A percentile compares a stretch with the other conserved stretches of the same genome.
Evolutionary conservation across 1,284 basidiomycete genomes (phyloP).

Genomic region (Ustilago trichophora): DNA sequence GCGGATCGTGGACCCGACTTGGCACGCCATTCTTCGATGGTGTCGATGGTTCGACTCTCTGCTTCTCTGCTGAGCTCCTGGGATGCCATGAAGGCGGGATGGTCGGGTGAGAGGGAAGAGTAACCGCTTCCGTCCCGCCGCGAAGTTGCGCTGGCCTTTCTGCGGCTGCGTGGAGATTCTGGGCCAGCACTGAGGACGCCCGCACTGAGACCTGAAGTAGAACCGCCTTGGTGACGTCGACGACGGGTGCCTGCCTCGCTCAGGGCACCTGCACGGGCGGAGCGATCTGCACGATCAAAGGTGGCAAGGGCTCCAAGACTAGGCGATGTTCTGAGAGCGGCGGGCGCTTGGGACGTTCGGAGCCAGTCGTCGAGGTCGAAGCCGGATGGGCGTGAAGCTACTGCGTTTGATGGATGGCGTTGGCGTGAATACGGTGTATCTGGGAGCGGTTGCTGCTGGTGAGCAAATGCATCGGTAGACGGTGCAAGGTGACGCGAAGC

Average conservation of each 20-base stretch:
- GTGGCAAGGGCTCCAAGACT: conserved; percentile 37
- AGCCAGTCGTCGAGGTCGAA: conserved; percentile 43
- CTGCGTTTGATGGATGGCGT: too few relatives aligned
- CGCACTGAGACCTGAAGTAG: conserved; percentile 44
- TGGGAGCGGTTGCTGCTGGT: conserved; percentile 2
- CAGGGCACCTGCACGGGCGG: conserved; percentile 18
- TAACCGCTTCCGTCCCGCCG: conserved; percentile 18
- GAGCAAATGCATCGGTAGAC: conserved; percentile 6
- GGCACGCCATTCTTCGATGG: conserved; percentile 48
- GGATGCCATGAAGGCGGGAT: conserved; percentile 34
- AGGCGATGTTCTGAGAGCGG: conserved; percentile 21
- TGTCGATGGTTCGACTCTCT: conserved; percentile 33
- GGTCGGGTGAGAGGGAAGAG: conserved; percentile 21
- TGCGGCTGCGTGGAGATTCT: conserved; percentile 28
- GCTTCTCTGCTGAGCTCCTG: conserved; percentile 38
- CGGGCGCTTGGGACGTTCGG: conserved; percentile 14
- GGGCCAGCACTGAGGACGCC: conserved; percentile 45
- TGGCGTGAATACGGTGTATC: conserved; percentile 12
- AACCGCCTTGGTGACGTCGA: conserved; percentile 17
- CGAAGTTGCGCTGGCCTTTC: conserved; percentile 23
- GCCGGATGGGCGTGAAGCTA: conserved; percentile 28
- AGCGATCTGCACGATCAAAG: conserved; percentile 11
- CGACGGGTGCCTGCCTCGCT: conserved; percentile 44
- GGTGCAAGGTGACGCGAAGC: conserved; percentile 22
- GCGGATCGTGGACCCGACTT: conserved; percentile 13